These are phyloP conservation scores for Cutaneotrichosporon sp. DNA, from an alignment of 1,284 basidiomycete species.

Conservation along the genomic window DNA sequence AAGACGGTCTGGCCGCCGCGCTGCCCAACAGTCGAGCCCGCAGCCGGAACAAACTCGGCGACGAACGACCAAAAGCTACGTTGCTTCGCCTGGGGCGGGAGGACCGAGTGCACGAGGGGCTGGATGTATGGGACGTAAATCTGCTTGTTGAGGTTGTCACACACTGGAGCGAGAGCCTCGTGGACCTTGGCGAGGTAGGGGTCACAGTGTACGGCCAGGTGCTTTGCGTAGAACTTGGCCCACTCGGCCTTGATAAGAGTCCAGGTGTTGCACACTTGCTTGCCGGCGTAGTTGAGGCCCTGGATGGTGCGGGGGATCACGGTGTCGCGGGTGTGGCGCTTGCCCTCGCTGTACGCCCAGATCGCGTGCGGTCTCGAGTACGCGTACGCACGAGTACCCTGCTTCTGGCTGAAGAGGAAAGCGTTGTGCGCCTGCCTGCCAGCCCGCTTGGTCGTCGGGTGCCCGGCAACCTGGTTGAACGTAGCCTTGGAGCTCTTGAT, in stretches of 20 bases:
- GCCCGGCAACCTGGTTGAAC: constrained; percentile 32
- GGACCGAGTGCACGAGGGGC: constrained; percentile 33
- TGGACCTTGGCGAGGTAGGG: constrained; percentile 33
- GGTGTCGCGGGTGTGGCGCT: constrained; percentile 21
- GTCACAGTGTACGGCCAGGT: constrained; percentile 37
- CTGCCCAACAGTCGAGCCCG: constrained; percentile 21
- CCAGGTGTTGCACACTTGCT: constrained; percentile 15
- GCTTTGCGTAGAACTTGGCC: constrained; percentile 31
- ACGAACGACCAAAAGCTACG: constrained; percentile 43
- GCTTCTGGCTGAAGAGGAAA: constrained; percentile 29
- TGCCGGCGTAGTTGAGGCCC: constrained; percentile 22
- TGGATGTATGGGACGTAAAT: constrained; percentile 42
- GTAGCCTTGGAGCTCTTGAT: constrained; percentile 23
- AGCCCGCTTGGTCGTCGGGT: constrained; percentile 40
- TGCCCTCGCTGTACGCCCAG: constrained; percentile 30
- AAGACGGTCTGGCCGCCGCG: constrained; percentile 11
- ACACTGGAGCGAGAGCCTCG: constrained; percentile 25
- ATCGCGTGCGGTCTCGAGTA: constrained; percentile 38
- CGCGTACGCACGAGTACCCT: constrained; percentile 34
- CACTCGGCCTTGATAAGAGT: constrained; percentile 29
- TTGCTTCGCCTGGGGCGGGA: constrained; percentile 33
- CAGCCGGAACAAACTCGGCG: constrained; percentile 38
- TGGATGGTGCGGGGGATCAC: constrained; percentile 23
- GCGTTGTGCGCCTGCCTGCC: constrained; percentile 33
- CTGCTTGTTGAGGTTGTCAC: constrained; percentile 20